Percentiles rank a stretch among this genome's conserved stretches.
Evolutionary conservation across 1,284 basidiomycete genomes (phyloP).

Genomic region (Ganoderma boninense): DNA sequence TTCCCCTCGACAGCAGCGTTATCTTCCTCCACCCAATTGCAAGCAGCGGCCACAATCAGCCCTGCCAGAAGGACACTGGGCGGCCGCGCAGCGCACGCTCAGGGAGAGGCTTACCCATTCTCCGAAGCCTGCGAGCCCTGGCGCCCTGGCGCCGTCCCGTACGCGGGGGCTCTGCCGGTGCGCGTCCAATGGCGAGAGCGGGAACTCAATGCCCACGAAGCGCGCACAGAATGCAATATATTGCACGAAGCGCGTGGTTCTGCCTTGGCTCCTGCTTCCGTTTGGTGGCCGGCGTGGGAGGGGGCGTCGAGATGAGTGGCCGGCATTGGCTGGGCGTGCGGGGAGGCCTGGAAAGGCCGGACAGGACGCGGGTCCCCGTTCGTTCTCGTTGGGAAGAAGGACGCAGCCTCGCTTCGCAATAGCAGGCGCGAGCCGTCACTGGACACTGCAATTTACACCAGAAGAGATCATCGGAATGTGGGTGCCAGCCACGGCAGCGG

Average conservation of each 20-base stretch:
- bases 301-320: neutral
- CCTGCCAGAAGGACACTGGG: neutral
- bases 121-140: neutral
- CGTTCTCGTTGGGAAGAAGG: neutral
- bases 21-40: neutral
- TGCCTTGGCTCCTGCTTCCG: neutral
- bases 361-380: slow-evolving; percentile 5
- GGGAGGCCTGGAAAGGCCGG: neutral
- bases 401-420: neutral
- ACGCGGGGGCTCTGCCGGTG: neutral
- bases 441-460: neutral
- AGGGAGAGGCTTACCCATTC: neutral
- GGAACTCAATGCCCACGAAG: slow-evolving; percentile 2
- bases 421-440: neutral
- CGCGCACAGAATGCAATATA: slow-evolving; percentile 5
- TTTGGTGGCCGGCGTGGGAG: slow-evolving; percentile 4
- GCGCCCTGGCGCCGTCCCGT: neutral
- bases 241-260: neutral
- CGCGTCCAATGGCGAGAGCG: neutral
- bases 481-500: neutral
- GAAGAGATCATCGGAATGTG: neutral
- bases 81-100: neutral
- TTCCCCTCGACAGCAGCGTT: neutral
- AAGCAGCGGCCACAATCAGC: neutral
- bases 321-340: neutral